These are phyloP conservation scores for Penicillium sp. DNA, from an alignment of 2,329 filamentous ascomycete genomes.

Conservation along the genomic window DNA sequence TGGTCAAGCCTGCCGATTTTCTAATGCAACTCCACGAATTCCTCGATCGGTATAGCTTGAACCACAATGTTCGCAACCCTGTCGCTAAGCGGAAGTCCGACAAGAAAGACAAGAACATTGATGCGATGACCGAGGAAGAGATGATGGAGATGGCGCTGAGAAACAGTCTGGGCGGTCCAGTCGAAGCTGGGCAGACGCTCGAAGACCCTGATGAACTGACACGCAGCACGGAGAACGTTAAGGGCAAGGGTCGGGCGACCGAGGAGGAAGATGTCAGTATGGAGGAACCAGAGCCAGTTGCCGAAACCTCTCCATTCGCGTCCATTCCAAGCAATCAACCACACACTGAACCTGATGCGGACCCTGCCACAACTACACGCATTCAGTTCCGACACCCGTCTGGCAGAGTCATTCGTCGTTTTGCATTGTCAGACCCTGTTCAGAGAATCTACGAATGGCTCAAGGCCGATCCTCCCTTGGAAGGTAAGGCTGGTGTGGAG, in stretches of 20 bases:
- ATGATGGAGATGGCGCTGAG: conserved; percentile 93
- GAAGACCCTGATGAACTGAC: conserved; percentile 88
- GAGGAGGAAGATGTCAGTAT: conserved; percentile 38
- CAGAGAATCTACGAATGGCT: conserved; percentile 92
- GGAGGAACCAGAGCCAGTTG: conserved; percentile 40
- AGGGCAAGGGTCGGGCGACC: conserved; percentile 51
- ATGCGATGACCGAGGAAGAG: conserved; percentile 92
- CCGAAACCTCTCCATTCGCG: conserved; percentile 55
- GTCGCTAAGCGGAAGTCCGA: conserved; percentile 76
- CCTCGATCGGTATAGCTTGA: conserved; percentile 92
- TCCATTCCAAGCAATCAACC: conserved; percentile 69
- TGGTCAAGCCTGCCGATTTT: conserved; percentile 75
- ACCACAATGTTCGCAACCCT: conserved; percentile 85
- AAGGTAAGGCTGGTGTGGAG: conserved; percentile 71
- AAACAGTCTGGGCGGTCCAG: conserved; percentile 70
- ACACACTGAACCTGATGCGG: conserved; percentile 73
- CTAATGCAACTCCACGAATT: conserved; percentile 92
- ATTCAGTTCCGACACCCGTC: conserved; percentile 89
- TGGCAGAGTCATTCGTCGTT: conserved; percentile 84
- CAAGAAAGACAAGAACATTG: conserved; percentile 69
- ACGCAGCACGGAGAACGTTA: conserved; percentile 55
- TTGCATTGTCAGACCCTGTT: conserved; percentile 72
- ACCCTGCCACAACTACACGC: conserved; percentile 71
- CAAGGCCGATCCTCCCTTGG: conserved; percentile 74
- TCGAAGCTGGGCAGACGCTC: conserved; percentile 51